Percentiles rank a stretch among this genome's conserved stretches.
phyloP scores from a whole-genome alignment of 306 rosid species.

The Castanospermum australe region DNA sequence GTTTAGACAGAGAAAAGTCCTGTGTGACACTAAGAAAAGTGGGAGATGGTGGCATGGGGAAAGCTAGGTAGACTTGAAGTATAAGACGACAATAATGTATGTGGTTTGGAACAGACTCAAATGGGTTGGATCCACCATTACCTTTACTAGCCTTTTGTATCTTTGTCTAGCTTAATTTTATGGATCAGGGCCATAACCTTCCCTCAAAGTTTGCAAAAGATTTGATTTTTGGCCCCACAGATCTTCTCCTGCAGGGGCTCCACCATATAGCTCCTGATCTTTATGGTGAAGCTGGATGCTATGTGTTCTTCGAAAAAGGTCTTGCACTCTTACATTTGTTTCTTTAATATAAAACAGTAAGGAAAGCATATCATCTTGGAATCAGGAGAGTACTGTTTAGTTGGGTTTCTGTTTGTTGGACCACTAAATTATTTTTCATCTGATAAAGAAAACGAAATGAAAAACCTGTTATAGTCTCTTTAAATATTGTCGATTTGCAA shows the following conservation, averaged over 20 bases:
- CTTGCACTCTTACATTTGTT: not conserved
- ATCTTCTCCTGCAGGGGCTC: constrained; percentile 48
- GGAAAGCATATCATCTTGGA: constrained; percentile 29
- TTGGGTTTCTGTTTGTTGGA: constrained; percentile 35
- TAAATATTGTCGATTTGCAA: not conserved
- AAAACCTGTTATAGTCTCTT: not conserved
- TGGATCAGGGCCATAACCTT: constrained; percentile 9
- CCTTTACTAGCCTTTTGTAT: constrained; percentile 30
- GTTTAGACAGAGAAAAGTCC: constrained; percentile 10
- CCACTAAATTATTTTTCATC: constrained; percentile 27
- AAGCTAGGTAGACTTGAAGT: constrained; percentile 33
- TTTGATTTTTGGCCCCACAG: constrained; percentile 40
- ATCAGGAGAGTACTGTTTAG: constrained; percentile 36
- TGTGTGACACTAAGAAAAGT: constrained; percentile 23
- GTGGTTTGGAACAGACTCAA: constrained; percentile 42
- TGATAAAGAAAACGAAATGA: not conserved
- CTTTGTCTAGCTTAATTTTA: constrained; percentile 33
- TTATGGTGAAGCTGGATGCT: constrained; percentile 13
- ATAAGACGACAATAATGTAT: constrained; percentile 52
- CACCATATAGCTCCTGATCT: constrained; percentile 26
- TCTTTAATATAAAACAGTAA: not conserved
- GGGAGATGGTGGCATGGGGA: constrained; percentile 23
- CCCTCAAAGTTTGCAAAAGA: constrained; percentile 56
- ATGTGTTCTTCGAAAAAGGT: constrained; percentile 7
- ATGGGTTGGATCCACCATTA: constrained; percentile 70